Base-by-base conservation (phyloP, 257 asterid species). In the Capsicum chinense region DNA sequence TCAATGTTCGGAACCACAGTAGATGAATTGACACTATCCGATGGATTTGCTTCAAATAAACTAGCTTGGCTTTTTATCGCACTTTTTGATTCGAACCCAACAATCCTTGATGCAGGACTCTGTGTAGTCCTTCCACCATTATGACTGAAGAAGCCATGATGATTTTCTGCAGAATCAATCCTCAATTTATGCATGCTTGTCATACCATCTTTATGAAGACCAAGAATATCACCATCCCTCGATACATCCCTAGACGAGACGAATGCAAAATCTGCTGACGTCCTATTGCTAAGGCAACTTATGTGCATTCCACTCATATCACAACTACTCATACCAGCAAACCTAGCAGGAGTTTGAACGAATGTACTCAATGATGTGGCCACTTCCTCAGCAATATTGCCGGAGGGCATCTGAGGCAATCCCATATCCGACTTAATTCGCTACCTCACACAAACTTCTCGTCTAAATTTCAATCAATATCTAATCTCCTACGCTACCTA, bases 391-490 rank as follows among this genome's bases (percentile, higher is more conserved):
- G 90, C 87, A 82, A 85, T 79, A 63, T 86, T 88, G 57, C 92
- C 88, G 6, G 97, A 89, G 73, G 95, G 88, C 81, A 91, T 87
- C 83, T 93, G 97, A 84, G 98, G 98, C 88, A 94, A 90, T 35
- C 98, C 98, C 98, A 94, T 94, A 86, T 62, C 84, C 86, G 62
- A 87, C 59, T 19, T 10, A 39, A 52, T 54, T 66, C 17, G 63
- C 54, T 76, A 52, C 64, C 59, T 69, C 60, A 26, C 84, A 37
- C 81, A 64, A 81, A 48, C 83, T 79, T 26, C 71, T 66, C 12
- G 64, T 47, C 57, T 1, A 80, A 37, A 19, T 9, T 39, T 39
- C 44, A 39, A 12, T 57, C 84, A 63, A 76, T 82, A 33, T 19
- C 66, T 50, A 48, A 82, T 66, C 84, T 42, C 66, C 56, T 66